Base-by-base conservation (phyloP, 2,329 filamentous ascomycete genomes). In the Colletotrichum nymphaeae region DNA sequence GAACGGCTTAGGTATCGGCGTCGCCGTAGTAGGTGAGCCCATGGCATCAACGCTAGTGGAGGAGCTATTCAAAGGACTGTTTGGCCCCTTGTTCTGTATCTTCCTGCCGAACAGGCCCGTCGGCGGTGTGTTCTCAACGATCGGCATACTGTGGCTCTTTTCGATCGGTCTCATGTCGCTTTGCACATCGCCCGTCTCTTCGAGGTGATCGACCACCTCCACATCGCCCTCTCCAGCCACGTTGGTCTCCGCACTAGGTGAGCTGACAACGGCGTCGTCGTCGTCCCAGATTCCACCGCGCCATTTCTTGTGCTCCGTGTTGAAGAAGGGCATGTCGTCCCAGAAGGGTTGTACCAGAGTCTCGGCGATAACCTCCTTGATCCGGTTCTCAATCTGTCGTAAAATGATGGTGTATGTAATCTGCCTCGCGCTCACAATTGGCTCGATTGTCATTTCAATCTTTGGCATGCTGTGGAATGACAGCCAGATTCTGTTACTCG, bases 401-500 rank as follows among this genome's bases (percentile, higher is more conserved):
- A 98, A 88, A 68, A 99, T 97, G 72, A 98, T 90, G 1, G 93
- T 94, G 82, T 98, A 98, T 0, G 97, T 98, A 76, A 99, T 98
- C 81, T 98, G 96, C 71, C 96, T 91, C 16, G 95, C 93, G 84
- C 95, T 98, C 63, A 99, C 95, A 77, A 99, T 95, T 4, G 97
- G 97, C 81, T 98, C 95, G 56, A 98, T 94, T n/a, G 91, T 91
- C 88, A 98, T 92, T 74, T 97, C 95, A 85, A 99, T 93, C 79
- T 96, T 95, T 22, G 97, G 97, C 88, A 95, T 94, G n/a, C 91
- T 91, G 80, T 97, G 94, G 80, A 99, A 99, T 1, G 95, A 93
- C 76, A 98, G 91, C 97, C 97, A 99, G n/a, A 98, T 82, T 53
- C 97, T 91, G 81, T 99, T 99, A 82, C 95, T 98, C 0, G 97